Evolutionary conservation across 1,284 basidiomycete species (phyloP), one percentile per base, ranked within the genome.

Genomic region (Taiwanofungus camphoratus): DNA sequence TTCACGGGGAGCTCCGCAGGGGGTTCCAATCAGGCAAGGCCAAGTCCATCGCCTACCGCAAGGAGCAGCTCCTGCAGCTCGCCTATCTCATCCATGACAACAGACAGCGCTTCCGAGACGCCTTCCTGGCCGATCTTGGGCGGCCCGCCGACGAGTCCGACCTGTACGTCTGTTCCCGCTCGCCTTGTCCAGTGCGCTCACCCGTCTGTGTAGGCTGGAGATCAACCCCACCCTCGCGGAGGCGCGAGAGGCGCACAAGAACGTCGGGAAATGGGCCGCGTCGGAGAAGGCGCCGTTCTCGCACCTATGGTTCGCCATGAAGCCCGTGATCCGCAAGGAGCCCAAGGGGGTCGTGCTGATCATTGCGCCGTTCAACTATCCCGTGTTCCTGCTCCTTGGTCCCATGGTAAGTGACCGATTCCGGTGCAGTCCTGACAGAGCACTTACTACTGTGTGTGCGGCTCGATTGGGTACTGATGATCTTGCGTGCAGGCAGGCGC

Each of bases 181-280:
- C 5, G 16, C 7, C 13, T 13, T 16, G 13, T 18, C 19, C 15
- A 23, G 13, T 18, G 30, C 24, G 21, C 7, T 24, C 13, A 19
- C 15, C 24, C 33, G 4, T 18, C 34, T n/a, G 22, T 15, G 18
- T 29, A 36, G 42, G 29, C 37, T 45, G 2, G 84, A 87, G 50
- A 68, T 82, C 41, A 61, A 63, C 19, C 57, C 72, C 3, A 68
- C 73, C 9, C 57, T 86, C 20, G 58, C 65, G 33, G 89, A 93
- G 54, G 70, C 77, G 35, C 71, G 79, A 36, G 63, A 71, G 0
- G 76, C 83, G 1, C 76, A 89, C 52, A 71, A 78, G 32, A 73
- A 77, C 39, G 73, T 94, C 33, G 78, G 79, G 22, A 78, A 78
- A 56, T 92, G 90, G 90, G 70, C 82, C 15, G 81, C 81, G 58